Percentiles rank a stretch among this genome's conserved stretches.
phyloP scores from a whole-genome alignment of 139 green algal genomes.

The Coelastrella sp. region DNA sequence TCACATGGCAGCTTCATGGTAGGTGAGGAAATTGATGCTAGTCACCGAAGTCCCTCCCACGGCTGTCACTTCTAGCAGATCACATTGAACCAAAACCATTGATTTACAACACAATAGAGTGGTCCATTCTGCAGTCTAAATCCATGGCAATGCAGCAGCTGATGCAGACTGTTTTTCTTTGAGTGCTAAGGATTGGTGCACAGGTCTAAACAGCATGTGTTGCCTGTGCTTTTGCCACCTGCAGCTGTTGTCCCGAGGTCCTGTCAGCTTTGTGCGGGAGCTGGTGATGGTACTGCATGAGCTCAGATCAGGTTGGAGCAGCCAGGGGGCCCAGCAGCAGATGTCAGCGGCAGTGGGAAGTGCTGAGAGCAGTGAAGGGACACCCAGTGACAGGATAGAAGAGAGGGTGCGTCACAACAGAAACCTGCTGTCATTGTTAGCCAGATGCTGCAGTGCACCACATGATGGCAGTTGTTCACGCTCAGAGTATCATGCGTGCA shows the following conservation, averaged over 20 bases:
- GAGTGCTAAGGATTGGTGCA: not conserved
- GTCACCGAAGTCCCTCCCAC: too few species aligned
- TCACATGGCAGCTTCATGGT: conserved; percentile 36
- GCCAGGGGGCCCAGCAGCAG: not conserved
- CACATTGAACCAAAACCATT: too few species aligned
- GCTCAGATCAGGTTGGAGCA: not conserved
- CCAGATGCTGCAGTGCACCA: too few species aligned
- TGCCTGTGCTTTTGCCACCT: not conserved
- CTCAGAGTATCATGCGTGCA: too few species aligned
- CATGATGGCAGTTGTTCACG: too few species aligned
- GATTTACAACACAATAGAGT: too few species aligned
- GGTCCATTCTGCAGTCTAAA: too few species aligned
- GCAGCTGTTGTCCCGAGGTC: conserved; percentile 25
- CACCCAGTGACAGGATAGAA: conserved; percentile 33
- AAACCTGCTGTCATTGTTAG: not conserved
- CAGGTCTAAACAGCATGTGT: not conserved
- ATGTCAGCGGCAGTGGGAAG: not conserved
- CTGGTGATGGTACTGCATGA: not conserved
- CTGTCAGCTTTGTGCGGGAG: conserved; percentile 20
- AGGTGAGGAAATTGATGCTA: not conserved
- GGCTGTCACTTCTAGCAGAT: too few species aligned
- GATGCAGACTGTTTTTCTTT: not conserved
- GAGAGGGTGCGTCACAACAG: conserved; percentile 8
- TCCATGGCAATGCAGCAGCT: not conserved
- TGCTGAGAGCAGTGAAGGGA: not conserved